Evolutionary conservation across 495 filamentous ascomycete species (phyloP).

Genomic region (Penicillium cinerascens): DNA sequence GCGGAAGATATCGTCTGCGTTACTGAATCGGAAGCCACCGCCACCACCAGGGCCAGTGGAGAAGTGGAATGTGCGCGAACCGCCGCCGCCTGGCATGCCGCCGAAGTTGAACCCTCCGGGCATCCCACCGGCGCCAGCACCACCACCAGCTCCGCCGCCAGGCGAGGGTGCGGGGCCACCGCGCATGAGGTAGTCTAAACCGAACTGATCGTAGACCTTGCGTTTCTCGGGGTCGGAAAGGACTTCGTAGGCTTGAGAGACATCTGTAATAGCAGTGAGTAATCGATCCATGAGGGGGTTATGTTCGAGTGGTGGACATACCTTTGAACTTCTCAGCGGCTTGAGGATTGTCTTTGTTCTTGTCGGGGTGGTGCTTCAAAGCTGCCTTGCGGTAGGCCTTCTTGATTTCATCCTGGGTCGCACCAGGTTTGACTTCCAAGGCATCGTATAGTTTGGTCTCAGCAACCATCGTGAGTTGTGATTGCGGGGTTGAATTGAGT

Average conservation of each 20-base stretch:
- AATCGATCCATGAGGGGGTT: background rate
- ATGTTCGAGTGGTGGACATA: constrained; percentile 14
- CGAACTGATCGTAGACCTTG: constrained; percentile 92
- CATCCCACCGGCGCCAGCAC: constrained; percentile 54
- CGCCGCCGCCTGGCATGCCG: constrained; percentile 54
- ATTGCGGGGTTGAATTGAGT: constrained; percentile 17
- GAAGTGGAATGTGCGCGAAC: constrained; percentile 71
- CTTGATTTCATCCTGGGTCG: constrained; percentile 90
- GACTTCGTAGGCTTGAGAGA: constrained; percentile 96
- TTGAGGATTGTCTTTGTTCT: constrained; percentile 86
- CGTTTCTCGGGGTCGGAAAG: constrained; percentile 96
- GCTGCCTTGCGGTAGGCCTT: constrained; percentile 94
- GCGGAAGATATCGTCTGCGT: constrained; percentile 78
- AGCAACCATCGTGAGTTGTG: constrained; percentile 62
- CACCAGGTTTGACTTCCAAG: constrained; percentile 70
- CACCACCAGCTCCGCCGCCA: constrained; percentile 43
- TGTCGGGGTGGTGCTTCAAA: constrained; percentile 92
- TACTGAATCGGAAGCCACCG: constrained; percentile 69
- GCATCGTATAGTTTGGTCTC: constrained; percentile 84
- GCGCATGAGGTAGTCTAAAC: constrained; percentile 85
- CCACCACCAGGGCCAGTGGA: constrained; percentile 55
- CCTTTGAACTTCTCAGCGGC: constrained; percentile 87
- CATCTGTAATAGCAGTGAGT: constrained; percentile 51
- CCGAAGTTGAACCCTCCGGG: constrained; percentile 54
- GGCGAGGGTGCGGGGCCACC: constrained; percentile 73